Evolutionary conservation across 2,329 filamentous ascomycete genomes (phyloP).

Genomic region (Hawksworthiomyces lignivorus): DNA sequence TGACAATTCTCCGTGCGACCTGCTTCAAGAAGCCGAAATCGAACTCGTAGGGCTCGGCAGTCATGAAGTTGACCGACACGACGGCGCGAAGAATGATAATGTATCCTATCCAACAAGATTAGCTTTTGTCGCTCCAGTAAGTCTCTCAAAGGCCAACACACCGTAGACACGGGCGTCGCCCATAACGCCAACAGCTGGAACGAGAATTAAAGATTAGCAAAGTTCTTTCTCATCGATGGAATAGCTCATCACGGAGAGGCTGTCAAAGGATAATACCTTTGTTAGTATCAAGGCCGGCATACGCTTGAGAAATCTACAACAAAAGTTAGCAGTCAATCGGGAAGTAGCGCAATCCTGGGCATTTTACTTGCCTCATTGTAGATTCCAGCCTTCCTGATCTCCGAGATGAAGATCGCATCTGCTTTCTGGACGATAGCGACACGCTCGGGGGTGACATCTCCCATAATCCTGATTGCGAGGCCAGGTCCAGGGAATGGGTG

Average conservation of each 20-base stretch:
- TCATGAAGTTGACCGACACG: constrained; percentile 61
- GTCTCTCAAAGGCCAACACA: too few relatives aligned
- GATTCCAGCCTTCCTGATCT: constrained; percentile 64
- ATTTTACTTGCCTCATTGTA: constrained; percentile 55
- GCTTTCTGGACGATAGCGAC: constrained; percentile 73
- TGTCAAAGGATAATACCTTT: too few relatives aligned
- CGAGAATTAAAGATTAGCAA: not conserved
- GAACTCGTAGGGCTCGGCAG: constrained; percentile 61
- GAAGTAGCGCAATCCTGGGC: too few relatives aligned
- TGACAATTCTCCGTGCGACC: constrained; percentile 62
- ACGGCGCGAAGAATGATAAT: constrained; percentile 38
- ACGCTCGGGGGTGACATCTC: constrained; percentile 72
- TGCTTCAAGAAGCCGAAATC: constrained; percentile 55
- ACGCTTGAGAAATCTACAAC: constrained; percentile 37
- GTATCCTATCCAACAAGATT: too few relatives aligned
- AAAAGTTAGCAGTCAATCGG: not conserved
- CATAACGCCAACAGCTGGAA: constrained; percentile 32
- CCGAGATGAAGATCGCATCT: constrained; percentile 69
- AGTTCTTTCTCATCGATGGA: too few relatives aligned
- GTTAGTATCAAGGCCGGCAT: constrained; percentile 36
- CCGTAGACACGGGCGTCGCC: constrained; percentile 26
- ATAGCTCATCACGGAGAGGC: not conserved
- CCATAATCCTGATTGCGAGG: constrained; percentile 72
- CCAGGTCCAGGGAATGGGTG: constrained; percentile 36
- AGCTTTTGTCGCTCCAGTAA: too few relatives aligned